phyloP scores from a whole-genome alignment of 1,284 basidiomycete genomes.

The Gymnopus androsaceus region DNA sequence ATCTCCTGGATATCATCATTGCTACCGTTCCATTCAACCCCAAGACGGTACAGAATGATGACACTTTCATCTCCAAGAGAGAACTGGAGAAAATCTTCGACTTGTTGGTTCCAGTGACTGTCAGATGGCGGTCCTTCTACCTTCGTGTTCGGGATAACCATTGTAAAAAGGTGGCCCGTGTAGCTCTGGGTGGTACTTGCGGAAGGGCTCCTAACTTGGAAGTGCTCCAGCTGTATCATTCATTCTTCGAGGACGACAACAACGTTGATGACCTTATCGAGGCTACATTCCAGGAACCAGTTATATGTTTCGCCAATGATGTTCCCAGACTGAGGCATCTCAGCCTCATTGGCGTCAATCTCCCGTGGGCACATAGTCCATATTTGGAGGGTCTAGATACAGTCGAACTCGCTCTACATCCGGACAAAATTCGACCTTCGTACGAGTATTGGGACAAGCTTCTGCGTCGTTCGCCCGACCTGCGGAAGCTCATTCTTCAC shows the following conservation, averaged over 20 bases:
- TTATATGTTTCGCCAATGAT: conserved; percentile 51
- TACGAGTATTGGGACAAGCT: conserved; percentile 54
- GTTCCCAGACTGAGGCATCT: conserved; percentile 53
- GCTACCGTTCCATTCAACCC: conserved; percentile 48
- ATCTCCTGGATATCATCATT: conserved; percentile 54
- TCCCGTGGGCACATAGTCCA: conserved; percentile 56
- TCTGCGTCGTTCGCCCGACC: conserved; percentile 46
- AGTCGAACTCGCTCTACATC: conserved; percentile 62
- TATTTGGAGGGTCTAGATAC: conserved; percentile 50
- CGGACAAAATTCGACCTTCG: conserved; percentile 55
- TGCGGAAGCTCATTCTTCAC: conserved; percentile 51
- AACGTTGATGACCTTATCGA: conserved; percentile 50
- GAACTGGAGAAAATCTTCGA: conserved; percentile 49
- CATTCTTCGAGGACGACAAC: conserved; percentile 57
- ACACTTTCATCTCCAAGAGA: conserved; percentile 36
- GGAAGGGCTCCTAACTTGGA: conserved; percentile 53
- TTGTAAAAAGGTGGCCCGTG: conserved; percentile 54
- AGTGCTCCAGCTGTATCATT: conserved; percentile 64
- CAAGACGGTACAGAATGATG: conserved; percentile 47
- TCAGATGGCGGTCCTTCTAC: conserved; percentile 56
- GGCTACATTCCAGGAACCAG: conserved; percentile 57
- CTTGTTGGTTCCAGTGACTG: conserved; percentile 48
- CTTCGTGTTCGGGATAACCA: conserved; percentile 58
- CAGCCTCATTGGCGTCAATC: conserved; percentile 63
- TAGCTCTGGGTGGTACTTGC: conserved; percentile 44